Conservation (phyloP, 2,329 filamentous ascomycete genomes). For the Nothopassalora personata region DNA sequence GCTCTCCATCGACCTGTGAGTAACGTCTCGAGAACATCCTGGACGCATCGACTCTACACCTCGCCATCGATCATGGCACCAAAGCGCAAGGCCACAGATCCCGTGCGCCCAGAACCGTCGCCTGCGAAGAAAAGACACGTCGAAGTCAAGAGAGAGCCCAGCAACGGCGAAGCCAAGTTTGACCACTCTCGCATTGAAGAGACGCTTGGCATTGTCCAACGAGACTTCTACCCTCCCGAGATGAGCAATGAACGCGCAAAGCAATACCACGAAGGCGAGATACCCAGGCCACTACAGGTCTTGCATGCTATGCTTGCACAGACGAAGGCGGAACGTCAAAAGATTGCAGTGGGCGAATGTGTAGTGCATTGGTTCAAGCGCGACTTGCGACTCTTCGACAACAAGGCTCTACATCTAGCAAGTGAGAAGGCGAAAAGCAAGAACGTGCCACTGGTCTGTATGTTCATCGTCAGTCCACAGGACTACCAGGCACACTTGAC, state of each 20-base stretch:
- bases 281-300: slow-evolving; percentile 68
- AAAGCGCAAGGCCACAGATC: slow-evolving; percentile 31
- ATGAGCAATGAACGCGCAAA: slow-evolving; percentile 75
- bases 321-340: slow-evolving; percentile 52
- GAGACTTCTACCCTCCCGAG: slow-evolving; percentile 75
- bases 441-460: slow-evolving; percentile 65
- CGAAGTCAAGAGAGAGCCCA: slow-evolving; percentile 18
- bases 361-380: slow-evolving; percentile 90
- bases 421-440: slow-evolving; percentile 60
- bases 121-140: slow-evolving; percentile 2
- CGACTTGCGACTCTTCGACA: slow-evolving; percentile 70
- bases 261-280: slow-evolving; percentile 64
- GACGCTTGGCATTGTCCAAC: slow-evolving; percentile 39
- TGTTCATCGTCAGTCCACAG: slow-evolving; percentile 77
- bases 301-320: slow-evolving; percentile 57
- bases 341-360: slow-evolving; percentile 52
- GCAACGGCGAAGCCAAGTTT: slow-evolving; percentile 17
- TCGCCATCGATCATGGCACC: slow-evolving; percentile 16
- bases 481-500: slow-evolving; percentile 78
- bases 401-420: slow-evolving; percentile 64
- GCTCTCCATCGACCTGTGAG: not conserved
- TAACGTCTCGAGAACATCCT: not conserved
- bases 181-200: slow-evolving; percentile 33
- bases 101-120: slow-evolving; percentile 23
- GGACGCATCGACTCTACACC: not conserved